A percentile compares a stretch with the other conserved stretches of the same genome.
phyloP scores from a whole-genome alignment of 768 basidiomycete genomes.

The Saitozyma podzolica region DNA sequence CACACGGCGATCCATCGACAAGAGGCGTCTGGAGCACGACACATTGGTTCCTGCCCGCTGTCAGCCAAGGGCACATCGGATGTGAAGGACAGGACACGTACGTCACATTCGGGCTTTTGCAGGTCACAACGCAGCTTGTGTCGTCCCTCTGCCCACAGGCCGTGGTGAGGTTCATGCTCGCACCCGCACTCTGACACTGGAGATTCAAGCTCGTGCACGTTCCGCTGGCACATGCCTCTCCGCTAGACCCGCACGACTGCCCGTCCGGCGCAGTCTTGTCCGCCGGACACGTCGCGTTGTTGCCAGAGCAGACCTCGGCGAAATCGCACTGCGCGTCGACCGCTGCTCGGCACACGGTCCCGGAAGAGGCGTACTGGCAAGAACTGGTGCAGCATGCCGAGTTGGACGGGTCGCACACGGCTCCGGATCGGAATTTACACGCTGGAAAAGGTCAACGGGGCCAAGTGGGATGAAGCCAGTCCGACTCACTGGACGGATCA shows the following conservation, averaged over 20 bases:
- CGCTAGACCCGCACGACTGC: conserved; percentile 64
- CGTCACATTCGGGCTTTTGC: conserved; percentile 64
- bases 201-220: conserved; percentile 70
- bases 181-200: conserved; percentile 74
- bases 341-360: conserved; percentile 69
- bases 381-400: conserved; percentile 70
- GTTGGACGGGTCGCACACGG: conserved; percentile 76
- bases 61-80: conserved; percentile 3
- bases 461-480: not conserved
- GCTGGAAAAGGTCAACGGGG: conserved; percentile 43
- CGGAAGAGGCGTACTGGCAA: conserved; percentile 65
- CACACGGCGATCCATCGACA: conserved; percentile 80
- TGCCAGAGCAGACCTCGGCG: conserved; percentile 73
- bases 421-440: conserved; percentile 61
- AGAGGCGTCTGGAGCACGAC: conserved; percentile 69
- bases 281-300: conserved; percentile 68
- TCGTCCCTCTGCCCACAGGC: conserved; percentile 68
- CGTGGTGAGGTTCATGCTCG: conserved; percentile 66
- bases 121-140: conserved; percentile 73
- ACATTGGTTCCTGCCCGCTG: conserved; percentile 59
- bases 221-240: conserved; percentile 73
- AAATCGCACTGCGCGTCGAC: conserved; percentile 69
- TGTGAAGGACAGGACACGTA: not conserved
- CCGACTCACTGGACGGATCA: conserved; percentile 61
- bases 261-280: conserved; percentile 59